phyloP scores from a whole-genome alignment of 2,329 filamentous ascomycete genomes.

The Alternaria sp. region DNA sequence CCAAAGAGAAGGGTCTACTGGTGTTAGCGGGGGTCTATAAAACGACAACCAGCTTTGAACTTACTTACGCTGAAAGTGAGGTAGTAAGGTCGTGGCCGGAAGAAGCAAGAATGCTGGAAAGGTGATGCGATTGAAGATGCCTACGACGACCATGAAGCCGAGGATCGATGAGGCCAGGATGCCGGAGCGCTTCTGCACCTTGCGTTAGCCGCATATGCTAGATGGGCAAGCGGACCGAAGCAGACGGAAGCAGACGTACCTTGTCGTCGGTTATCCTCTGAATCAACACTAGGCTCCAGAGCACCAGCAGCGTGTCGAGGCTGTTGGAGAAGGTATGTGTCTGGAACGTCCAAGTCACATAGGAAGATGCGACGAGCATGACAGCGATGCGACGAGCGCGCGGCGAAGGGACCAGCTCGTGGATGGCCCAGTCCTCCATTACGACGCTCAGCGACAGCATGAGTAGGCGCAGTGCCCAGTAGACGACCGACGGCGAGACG shows the following conservation, averaged over 20 bases:
- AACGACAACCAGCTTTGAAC: conserved; percentile 38
- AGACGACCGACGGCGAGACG: conserved; percentile 84
- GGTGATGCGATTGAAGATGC: conserved; percentile 95
- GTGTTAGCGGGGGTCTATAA: conserved; percentile 15
- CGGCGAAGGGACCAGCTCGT: conserved; percentile 83
- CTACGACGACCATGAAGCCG: conserved; percentile 82
- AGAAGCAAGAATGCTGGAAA: conserved; percentile 92
- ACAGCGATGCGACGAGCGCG: conserved; percentile 76
- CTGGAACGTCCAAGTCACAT: conserved; percentile 99
- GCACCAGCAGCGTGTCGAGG: conserved; percentile 88
- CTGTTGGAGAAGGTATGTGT: conserved; percentile 99
- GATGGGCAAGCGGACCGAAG: conserved; percentile 37
- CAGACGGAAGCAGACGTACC: conserved; percentile 62
- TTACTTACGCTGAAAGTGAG: conserved; percentile 83
- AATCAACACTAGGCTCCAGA: conserved; percentile 93
- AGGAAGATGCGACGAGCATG: conserved; percentile 89
- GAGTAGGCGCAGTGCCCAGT: conserved; percentile 84
- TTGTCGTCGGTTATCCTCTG: conserved; percentile 82
- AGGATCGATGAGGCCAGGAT: conserved; percentile 78
- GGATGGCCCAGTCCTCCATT: conserved; percentile 94
- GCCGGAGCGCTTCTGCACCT: conserved; percentile 73
- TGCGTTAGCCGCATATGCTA: conserved; percentile 44
- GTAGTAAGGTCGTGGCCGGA: conserved; percentile 82
- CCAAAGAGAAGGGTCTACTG: conserved; percentile 64
- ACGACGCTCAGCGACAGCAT: conserved; percentile 98